A percentile compares a stretch with the other conserved stretches of the same genome.
These are phyloP conservation scores for Ustilago lituana DNA, from an alignment of 1,284 basidiomycete species.

Conservation along the genomic window DNA sequence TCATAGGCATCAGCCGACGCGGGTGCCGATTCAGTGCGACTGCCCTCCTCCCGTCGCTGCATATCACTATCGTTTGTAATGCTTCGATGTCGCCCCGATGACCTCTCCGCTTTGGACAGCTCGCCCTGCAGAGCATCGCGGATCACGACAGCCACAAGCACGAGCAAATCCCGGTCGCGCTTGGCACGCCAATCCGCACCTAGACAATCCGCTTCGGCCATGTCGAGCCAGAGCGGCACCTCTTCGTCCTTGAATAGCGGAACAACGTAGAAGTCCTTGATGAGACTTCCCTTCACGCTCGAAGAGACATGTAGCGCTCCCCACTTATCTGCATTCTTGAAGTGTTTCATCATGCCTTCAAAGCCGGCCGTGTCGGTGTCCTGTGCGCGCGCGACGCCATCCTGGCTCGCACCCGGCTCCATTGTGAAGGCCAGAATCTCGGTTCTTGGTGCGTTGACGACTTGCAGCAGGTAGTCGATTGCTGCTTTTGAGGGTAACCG, in stretches of 20 bases:
- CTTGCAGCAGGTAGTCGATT: constrained; percentile 60
- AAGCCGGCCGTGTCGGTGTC: constrained; percentile 35
- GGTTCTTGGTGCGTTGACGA: constrained; percentile 53
- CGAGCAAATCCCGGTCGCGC: constrained; percentile 50
- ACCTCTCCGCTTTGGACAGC: constrained; percentile 20
- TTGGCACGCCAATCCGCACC: constrained; percentile 31
- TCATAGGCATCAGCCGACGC: constrained; percentile 17
- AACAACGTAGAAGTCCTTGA: constrained; percentile 66
- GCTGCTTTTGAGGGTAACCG: constrained; percentile 60
- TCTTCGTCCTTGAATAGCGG: constrained; percentile 52
- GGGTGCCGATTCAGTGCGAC: background rate
- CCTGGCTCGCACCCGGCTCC: constrained; percentile 42
- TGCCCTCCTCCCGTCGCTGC: constrained; percentile 1
- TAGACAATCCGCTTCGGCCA: constrained; percentile 47
- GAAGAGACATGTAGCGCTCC: constrained; percentile 58
- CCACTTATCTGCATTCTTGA: constrained; percentile 51
- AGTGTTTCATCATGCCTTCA: constrained; percentile 32
- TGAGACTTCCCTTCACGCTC: constrained; percentile 41
- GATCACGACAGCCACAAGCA: constrained; percentile 57
- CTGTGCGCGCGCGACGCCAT: constrained; percentile 3
- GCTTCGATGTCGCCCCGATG: constrained; percentile 15
- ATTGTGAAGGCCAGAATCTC: constrained; percentile 55
- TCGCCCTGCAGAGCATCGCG: constrained; percentile 41
- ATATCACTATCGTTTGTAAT: constrained; percentile 15
- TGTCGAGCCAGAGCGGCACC: constrained; percentile 61